These are phyloP conservation scores for Lactuca sativa DNA, from an alignment of 129 eudicot species.

Conservation along the genomic window DNA sequence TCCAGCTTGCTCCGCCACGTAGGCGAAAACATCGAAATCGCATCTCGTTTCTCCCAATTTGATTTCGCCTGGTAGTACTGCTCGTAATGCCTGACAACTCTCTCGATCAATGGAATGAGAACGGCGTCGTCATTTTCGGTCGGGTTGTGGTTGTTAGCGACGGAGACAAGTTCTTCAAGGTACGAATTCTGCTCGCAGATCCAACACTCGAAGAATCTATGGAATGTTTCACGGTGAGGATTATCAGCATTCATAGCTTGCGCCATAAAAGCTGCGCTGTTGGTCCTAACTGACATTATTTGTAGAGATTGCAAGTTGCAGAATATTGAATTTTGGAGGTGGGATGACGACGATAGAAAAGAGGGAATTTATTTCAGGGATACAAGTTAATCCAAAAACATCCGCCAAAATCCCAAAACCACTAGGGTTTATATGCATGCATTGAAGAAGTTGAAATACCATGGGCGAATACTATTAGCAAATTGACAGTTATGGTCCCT, in stretches of 20 bases:
- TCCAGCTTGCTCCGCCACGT: conserved; percentile 55
- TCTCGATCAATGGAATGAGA: conserved; percentile 23
- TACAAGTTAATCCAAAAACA: conserved; percentile 8
- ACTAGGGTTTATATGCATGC: conserved; percentile 13
- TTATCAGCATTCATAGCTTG: conserved; percentile 16
- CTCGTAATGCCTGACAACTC: conserved; percentile 57
- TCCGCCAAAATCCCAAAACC: neutral
- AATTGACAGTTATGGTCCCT: neutral
- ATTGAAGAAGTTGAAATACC: neutral
- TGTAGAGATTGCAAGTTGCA: conserved; percentile 19
- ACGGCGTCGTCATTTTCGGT: conserved; percentile 17
- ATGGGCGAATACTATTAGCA: conserved; percentile 12
- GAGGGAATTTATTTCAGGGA: neutral
- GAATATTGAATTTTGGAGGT: neutral
- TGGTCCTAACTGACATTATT: conserved; percentile 15
- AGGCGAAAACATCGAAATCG: conserved; percentile 45
- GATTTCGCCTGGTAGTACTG: conserved; percentile 49
- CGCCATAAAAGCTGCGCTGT: conserved; percentile 28
- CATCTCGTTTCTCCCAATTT: conserved; percentile 38
- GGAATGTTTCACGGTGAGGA: conserved; percentile 40
- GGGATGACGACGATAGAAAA: conserved; percentile 4
- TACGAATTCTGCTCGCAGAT: conserved; percentile 45
- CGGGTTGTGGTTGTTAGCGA: conserved; percentile 15
- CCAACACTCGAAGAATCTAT: conserved; percentile 63
- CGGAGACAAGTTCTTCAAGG: conserved; percentile 47